These are phyloP conservation scores for Russula sp. DNA, from an alignment of 768 basidiomycete genomes.

Conservation along the genomic window DNA sequence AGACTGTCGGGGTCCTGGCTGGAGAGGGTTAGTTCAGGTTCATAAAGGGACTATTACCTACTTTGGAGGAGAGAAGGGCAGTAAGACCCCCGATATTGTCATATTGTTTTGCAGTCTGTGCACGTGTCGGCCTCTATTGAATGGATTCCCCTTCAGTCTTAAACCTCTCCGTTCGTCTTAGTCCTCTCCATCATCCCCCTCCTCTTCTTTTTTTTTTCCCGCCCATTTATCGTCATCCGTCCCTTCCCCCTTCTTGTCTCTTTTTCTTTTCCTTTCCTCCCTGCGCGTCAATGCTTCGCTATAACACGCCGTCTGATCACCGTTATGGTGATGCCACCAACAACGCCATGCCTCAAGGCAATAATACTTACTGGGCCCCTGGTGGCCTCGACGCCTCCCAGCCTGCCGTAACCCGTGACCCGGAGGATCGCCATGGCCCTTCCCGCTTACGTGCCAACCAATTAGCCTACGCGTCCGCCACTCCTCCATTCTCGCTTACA, in stretches of 20 bases:
- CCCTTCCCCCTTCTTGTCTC: too few relatives aligned
- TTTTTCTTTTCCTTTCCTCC: neutral
- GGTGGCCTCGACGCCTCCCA: constrained; percentile 7
- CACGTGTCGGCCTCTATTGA: constrained; percentile 21
- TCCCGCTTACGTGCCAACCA: constrained; percentile 14
- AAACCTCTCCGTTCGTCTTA: constrained; percentile 17
- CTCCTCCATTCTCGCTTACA: neutral
- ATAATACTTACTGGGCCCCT: constrained; percentile 13
- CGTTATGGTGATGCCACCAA: constrained; percentile 6
- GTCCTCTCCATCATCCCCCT: neutral
- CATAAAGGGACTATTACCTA: constrained; percentile 14
- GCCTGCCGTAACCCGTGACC: constrained; percentile 25
- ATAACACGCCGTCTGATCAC: constrained; percentile 19
- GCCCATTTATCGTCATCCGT: neutral
- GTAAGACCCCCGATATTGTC: constrained; percentile 6
- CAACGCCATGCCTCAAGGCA: constrained; percentile 10
- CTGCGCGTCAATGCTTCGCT: constrained; percentile 7
- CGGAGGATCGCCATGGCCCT: constrained; percentile 13
- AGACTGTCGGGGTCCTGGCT: neutral
- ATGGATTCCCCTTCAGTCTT: constrained; percentile 25
- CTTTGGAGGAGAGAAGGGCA: constrained; percentile 6
- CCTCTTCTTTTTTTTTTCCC: neutral
- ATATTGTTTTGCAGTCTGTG: neutral
- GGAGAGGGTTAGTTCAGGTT: constrained; percentile 5
- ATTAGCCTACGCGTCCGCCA: constrained; percentile 1